A percentile compares a stretch with the other conserved stretches of the same genome.
phyloP scores from a whole-genome alignment of 371 early-diverging fungal genomes.

The Umbelopsis sp. region DNA sequence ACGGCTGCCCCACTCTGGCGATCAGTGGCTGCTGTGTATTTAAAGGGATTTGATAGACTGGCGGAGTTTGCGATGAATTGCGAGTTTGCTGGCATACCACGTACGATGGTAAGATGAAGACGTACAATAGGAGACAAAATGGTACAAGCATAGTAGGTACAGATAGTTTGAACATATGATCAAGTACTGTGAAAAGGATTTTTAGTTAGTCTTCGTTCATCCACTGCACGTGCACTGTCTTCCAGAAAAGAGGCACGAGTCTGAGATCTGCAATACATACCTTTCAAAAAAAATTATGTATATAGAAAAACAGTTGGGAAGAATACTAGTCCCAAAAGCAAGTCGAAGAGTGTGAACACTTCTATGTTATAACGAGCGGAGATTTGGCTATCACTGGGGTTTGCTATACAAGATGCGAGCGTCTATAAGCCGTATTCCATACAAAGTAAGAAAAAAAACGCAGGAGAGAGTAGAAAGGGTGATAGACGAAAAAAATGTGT shows the following conservation, averaged over 20 bases:
- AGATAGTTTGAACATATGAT: background rate
- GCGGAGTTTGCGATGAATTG: background rate
- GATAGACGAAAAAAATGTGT: background rate
- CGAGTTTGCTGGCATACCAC: background rate
- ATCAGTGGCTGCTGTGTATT: slow-evolving; percentile 6
- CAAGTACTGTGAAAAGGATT: background rate
- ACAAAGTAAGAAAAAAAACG: background rate
- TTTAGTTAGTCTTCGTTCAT: background rate
- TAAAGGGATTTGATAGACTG: background rate
- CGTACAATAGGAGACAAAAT: background rate
- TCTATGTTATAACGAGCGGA: no score
- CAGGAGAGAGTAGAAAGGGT: background rate
- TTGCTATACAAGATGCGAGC: no score
- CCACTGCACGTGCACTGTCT: no score
- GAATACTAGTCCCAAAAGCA: no score
- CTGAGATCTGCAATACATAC: no score
- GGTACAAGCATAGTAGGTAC: background rate
- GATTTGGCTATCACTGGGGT: no score
- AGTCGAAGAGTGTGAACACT: no score
- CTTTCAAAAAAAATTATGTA: no score
- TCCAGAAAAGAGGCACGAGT: no score
- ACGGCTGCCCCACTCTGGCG: slow-evolving; percentile 7
- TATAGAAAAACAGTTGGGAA: no score
- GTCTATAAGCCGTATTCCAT: no score
- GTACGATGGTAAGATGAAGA: background rate